Conservation (phyloP, 139 green algal genomes). For the Chloropicon primus region DNA sequence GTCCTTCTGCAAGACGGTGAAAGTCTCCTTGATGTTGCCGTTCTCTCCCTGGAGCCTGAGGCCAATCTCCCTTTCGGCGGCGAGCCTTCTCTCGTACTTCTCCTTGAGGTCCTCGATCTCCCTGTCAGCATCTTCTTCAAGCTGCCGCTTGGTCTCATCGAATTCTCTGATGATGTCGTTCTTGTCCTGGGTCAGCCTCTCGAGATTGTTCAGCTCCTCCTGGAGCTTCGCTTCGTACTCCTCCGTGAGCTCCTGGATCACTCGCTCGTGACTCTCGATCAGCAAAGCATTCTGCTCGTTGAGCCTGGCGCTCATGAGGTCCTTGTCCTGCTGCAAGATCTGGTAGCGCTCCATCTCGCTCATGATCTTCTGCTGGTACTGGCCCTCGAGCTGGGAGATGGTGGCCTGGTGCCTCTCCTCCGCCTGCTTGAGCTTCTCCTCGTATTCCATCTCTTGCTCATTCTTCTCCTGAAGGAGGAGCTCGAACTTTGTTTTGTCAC, state of each 20-base stretch:
- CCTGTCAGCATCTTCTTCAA: conserved; percentile 76
- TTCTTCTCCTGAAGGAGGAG: conserved; percentile 65
- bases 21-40: conserved; percentile 88
- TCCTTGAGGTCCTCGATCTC: conserved; percentile 86
- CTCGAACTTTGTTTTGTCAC: conserved; percentile 56
- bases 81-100: conserved; percentile 27
- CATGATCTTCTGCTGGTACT: conserved; percentile 54
- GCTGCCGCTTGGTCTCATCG: conserved; percentile 68
- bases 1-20: conserved; percentile 59
- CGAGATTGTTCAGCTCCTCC: conserved; percentile 40
- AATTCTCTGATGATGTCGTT: conserved; percentile 19
- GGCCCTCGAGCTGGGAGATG: conserved; percentile 44
- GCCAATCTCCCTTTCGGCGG: conserved; percentile 42
- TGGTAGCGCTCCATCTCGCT: conserved; percentile 74
- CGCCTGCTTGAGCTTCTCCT: conserved; percentile 50
- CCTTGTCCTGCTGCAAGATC: conserved; percentile 49
- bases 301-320: conserved; percentile 56
- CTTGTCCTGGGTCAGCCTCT: conserved; percentile 42
- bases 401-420: conserved; percentile 44
- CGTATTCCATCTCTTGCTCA: conserved; percentile 61
- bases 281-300: conserved; percentile 69
- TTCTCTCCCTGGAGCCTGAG: conserved; percentile 83
- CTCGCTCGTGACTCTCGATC: conserved; percentile 63
- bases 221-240: conserved; percentile 61
- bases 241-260: conserved; percentile 64